Evolutionary conservation across 495 filamentous ascomycete species (phyloP).

Genomic region (Penicillium tannophilum): DNA sequence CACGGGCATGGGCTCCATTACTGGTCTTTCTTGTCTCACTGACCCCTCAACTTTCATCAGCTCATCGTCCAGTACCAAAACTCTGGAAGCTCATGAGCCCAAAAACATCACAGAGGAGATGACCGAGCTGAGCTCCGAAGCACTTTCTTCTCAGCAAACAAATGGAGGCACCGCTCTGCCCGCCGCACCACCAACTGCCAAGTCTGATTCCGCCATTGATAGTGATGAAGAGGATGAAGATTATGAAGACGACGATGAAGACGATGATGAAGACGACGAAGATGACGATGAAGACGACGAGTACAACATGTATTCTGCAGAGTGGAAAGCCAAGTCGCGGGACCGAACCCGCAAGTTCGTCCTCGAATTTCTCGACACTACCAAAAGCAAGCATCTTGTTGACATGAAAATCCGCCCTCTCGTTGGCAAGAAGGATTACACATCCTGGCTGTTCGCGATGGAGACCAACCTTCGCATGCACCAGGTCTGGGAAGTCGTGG

Average conservation of each 20-base stretch:
- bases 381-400: conserved; percentile 1
- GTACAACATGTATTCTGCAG: background rate
- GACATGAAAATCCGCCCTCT: conserved; percentile 6
- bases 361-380: background rate
- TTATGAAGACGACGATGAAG: background rate
- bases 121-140: too few relatives aligned
- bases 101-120: too few relatives aligned
- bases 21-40: too few relatives aligned
- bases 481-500: conserved; percentile 13
- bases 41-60: too few relatives aligned
- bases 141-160: too few relatives aligned
- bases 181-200: too few relatives aligned
- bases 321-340: background rate
- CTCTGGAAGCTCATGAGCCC: too few relatives aligned
- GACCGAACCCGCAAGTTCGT: background rate
- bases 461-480: conserved; percentile 13
- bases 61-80: too few relatives aligned
- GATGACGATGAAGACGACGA: background rate
- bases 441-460: conserved; percentile 7
- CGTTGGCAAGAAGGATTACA: background rate
- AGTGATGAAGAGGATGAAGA: background rate
- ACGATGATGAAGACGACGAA: background rate
- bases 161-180: too few relatives aligned
- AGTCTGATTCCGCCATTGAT: background rate
- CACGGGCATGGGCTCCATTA: too few relatives aligned